phyloP scores from a whole-genome alignment of 257 asterid species.

The Ilex aquifolium region DNA sequence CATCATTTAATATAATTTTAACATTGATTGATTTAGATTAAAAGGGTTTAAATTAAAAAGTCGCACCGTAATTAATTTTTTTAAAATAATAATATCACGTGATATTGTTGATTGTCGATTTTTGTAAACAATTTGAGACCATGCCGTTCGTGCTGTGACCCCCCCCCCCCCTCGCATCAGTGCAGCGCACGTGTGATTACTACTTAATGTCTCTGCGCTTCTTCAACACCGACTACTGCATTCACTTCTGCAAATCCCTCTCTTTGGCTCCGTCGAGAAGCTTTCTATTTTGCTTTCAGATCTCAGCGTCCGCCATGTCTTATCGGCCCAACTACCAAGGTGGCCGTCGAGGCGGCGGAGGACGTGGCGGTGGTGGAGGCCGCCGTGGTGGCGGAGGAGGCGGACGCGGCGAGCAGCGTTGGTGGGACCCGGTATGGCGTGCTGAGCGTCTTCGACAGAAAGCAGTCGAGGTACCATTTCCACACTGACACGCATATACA shows the following conservation, averaged over 20 bases:
- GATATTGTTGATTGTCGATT: no score
- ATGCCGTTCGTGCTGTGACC: no score
- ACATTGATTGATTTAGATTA: no score
- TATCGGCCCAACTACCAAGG: slow-evolving; percentile 78
- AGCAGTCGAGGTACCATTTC: slow-evolving; percentile 56
- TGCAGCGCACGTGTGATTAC: no score
- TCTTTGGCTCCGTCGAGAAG: slow-evolving; percentile 6
- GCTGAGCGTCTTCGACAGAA: slow-evolving; percentile 86
- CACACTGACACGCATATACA: background rate
- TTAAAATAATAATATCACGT: no score
- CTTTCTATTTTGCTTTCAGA: slow-evolving; percentile 15
- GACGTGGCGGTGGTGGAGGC: slow-evolving; percentile 41
- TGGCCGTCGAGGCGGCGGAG: slow-evolving; percentile 52
- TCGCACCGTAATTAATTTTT: no score
- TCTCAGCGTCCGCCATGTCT: slow-evolving; percentile 50
- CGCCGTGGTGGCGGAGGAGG: slow-evolving; percentile 47
- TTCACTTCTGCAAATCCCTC: background rate
- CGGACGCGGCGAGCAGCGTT: slow-evolving; percentile 61
- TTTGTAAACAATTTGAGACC: no score
- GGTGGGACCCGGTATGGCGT: slow-evolving; percentile 99
- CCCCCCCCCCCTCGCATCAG: no score
- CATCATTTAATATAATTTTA: no score
- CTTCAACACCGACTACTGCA: no score
- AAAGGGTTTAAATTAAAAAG: no score
- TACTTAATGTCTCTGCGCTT: no score